Base-by-base conservation (phyloP, 2,329 filamentous ascomycete genomes). In the Colletotrichum simmondsii region DNA sequence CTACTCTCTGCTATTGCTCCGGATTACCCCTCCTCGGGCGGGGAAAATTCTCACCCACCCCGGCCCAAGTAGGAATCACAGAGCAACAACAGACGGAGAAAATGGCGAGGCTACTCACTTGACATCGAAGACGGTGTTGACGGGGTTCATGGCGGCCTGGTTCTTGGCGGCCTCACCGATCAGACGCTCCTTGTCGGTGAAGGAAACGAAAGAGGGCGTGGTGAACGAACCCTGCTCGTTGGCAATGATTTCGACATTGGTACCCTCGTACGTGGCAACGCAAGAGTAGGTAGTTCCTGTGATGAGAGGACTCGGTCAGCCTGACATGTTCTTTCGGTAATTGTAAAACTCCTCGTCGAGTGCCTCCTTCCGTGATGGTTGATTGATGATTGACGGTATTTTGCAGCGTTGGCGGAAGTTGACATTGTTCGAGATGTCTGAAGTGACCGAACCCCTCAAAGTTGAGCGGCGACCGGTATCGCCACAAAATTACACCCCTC, bases 111-210 rank as follows among this genome's bases (percentile, higher is more conserved):
- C 68, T 69, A 87, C 93, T 88, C 86, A 97, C 95, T 98, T 99
- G 92, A 98, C 94, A 88, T 99, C 97, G 89, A 98, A 99, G 87
- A 99, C 91, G 80, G 97, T 99, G 91, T 98, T 98, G 84, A 87
- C 87, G 76, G 97, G 97, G 94, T 99, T 99, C 95, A 98, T 98
- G 82, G 97, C 96, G 83, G 96, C 97, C 92, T 98, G 95, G 91
- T 99, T 99, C 94, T 98, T 99, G 83, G 97, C 97, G 75, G 97
- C 96, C 91, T 98, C 97, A 90, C 97, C 97, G 83, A 98, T 98
- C 88, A 99, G 89, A 87, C 97, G 95, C 91, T 99, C 97, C 90
- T 98, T 95, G 82, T 96, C 93, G 84, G 95, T 98, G 92, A 99
- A 99, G 81, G 95, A 97, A 84, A 99, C 97, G 90, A 98, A 99